These are phyloP conservation scores for Sisymbrium altissimum DNA, from an alignment of 345 rosid genomes.

Conservation along the genomic window DNA sequence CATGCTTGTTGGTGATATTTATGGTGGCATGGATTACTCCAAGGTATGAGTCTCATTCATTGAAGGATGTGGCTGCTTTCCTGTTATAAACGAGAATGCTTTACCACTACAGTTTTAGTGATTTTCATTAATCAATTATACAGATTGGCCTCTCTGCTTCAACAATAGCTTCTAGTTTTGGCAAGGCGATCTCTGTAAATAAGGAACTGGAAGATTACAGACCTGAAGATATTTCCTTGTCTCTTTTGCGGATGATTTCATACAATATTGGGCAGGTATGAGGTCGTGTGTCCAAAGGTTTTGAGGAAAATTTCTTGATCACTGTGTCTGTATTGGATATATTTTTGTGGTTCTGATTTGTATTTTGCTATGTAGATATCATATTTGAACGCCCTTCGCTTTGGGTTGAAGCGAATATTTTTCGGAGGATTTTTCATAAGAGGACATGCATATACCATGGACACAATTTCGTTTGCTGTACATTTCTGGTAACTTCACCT, in stretches of 20 bases:
- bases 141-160: constrained; percentile 98
- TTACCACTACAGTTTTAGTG: neutral
- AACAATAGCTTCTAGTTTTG: constrained; percentile 98
- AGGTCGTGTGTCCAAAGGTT: neutral
- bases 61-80: neutral
- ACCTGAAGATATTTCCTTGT: constrained; percentile 94
- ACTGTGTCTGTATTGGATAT: neutral
- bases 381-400: constrained; percentile 88
- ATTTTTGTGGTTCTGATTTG: constrained; percentile 9
- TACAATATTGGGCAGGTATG: constrained; percentile 97
- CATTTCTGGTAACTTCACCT: constrained; percentile 75
- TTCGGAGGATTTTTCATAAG: constrained; percentile 97
- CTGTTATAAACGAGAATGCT: neutral
- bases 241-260: constrained; percentile 97
- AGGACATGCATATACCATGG: constrained; percentile 99
- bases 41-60: constrained; percentile 50
- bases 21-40: constrained; percentile 92
- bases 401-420: constrained; percentile 91
- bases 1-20: constrained; percentile 98
- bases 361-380: constrained; percentile 57
- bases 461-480: constrained; percentile 97
- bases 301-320: too few relatives aligned
- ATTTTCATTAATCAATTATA: constrained; percentile 5
- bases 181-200: constrained; percentile 88
- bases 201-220: constrained; percentile 92